Conservation (phyloP, 78 protist genomes). For the Dictyostelium brefeldianum region DNA sequence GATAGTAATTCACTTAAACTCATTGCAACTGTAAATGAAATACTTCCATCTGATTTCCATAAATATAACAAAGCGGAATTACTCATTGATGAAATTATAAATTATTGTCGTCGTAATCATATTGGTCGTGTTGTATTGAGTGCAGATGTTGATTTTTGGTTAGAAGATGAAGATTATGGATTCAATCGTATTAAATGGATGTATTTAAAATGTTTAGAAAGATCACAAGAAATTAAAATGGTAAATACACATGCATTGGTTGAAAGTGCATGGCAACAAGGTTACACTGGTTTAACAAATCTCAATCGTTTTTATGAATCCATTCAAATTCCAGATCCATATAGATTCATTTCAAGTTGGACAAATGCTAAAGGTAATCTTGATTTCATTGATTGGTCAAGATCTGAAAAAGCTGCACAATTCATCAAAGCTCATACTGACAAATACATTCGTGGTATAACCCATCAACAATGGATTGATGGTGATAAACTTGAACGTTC, state of each 20-base stretch:
- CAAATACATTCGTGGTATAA: constrained; percentile 26
- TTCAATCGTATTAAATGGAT: constrained; percentile 68
- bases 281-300: constrained; percentile 36
- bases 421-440: constrained; percentile 75
- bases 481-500: constrained; percentile 56
- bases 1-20: constrained; percentile 47
- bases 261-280: constrained; percentile 43
- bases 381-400: constrained; percentile 52
- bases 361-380: constrained; percentile 59
- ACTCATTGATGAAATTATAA: constrained; percentile 59
- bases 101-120: constrained; percentile 60
- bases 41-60: constrained; percentile 63
- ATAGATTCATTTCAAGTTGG: constrained; percentile 48
- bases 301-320: constrained; percentile 47
- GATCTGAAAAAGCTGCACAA: constrained; percentile 55
- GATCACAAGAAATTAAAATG: constrained; percentile 50
- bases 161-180: constrained; percentile 39
- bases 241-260: constrained; percentile 52
- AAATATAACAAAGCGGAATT: constrained; percentile 64
- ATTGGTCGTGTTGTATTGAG: constrained; percentile 57
- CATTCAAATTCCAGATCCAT: constrained; percentile 11
- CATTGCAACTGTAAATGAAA: constrained; percentile 61
- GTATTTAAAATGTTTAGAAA: constrained; percentile 43
- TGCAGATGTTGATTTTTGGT: constrained; percentile 79
- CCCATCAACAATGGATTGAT: constrained; percentile 63